Base-by-base conservation (phyloP, 306 rosid genomes). In the Cicer cuneatum region DNA sequence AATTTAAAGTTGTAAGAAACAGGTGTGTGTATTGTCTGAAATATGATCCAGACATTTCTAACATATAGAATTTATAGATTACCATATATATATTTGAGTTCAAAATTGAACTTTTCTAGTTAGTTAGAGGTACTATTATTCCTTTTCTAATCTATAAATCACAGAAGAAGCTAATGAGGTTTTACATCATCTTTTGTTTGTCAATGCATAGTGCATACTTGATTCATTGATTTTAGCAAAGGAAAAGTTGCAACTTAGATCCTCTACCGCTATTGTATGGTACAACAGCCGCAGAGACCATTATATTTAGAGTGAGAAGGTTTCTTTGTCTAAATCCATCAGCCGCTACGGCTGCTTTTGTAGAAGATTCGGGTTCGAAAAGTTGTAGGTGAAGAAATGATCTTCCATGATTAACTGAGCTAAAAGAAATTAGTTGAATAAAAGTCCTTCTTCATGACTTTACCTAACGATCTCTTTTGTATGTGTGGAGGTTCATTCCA, bases 101-200 rank as follows among this genome's bases (percentile, higher is more conserved):
- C 51, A 49, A 19, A 61, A 29, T 56, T 57, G 35, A 67, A 43
- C 16, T 53, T 68, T 14, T 40, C 21, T 48, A 60, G 45, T 68
- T 29, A 7, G 35, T 68, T 29, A 7, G 35, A 15, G 35, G 43
- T 76, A 43, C 45, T 29, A 35, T 46, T 66, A 16, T 76, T 49
- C 11, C 47, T 69, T 45, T 53, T 63, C 33, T n/a, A 10, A 53
- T 63, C 16, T 37, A 8, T 9, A 61, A 33, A 64, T 62, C 37
- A 37, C 18, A 11, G 14, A 56, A 51, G 67, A 29, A 58, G 47
- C 45, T 37, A 18, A 37, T 69, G 33, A 18, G 42, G 15, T 43
- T 45, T 42, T 43, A 11, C 7, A 33, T 41, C 15, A 1, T 57
- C 8, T 57, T 72, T 72, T 43, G 40, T 46, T 49, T 14, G 10